Base-by-base conservation (phyloP, 345 rosid species). In the Hibiscus syriacus region DNA sequence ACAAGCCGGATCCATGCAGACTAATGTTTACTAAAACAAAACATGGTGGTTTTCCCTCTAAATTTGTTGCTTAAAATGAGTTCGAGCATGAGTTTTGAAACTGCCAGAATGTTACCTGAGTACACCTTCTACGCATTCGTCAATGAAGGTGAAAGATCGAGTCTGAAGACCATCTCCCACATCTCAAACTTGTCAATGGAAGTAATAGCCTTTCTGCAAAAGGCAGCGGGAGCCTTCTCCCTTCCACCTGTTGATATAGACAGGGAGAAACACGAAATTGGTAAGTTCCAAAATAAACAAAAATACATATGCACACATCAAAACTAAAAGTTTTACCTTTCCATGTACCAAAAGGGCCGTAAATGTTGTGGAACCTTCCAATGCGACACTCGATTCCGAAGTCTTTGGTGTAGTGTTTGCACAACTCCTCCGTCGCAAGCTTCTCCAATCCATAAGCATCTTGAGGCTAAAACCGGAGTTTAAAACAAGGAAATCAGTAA, bases 171-270 rank as follows among this genome's bases (percentile, higher is more conserved):
- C 99, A 65, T 94, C 99, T 72, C 99, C 99, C 99, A 94, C 97
- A 94, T 91, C 95, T 91, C 99, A 39, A 94, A 94, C 81, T 81
- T 91, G 72, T 89, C 97, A 0, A 75, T 74, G 25, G 99, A 80
- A 11, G 98, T 94, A 17, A 85, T 56, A 53, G 92, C 74, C 84
- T 94, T 94, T 73, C 99, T 80, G 80, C 99, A 94, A 73, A 94
- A 91, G 49, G 99, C 99, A 84, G 99, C 99, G 8, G 99, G 98
- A 67, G 99, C 99, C 85, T 91, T 94, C 78, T 91, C 98, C 81
- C 99, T 82, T 38, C 99, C 99, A 85, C 99, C 99, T 94, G 54
- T 13, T 13, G 9, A 27, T 9, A 71, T 12, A 60, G 9, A 74
- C 14, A 58, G 7, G 5, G 36, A 41, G 53, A 32, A 20, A 58